Conservation (phyloP, 2,329 filamentous ascomycete genomes). For the Nectriaceae sp. region DNA sequence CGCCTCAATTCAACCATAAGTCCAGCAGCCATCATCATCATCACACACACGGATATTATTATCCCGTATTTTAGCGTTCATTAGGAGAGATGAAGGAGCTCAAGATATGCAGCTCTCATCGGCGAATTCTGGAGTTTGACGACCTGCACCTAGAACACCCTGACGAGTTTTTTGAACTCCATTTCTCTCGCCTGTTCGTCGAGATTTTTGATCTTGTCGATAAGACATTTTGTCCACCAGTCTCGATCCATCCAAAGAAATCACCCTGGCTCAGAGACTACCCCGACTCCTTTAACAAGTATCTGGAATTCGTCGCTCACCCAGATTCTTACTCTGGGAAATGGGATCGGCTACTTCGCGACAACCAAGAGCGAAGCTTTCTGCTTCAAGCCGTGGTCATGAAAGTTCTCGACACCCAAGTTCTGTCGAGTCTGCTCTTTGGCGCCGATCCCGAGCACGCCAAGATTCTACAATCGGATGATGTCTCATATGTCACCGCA, state of each 20-base stretch:
- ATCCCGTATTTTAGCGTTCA: no score
- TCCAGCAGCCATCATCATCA: constrained; percentile 2
- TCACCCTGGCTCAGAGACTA: constrained; percentile 28
- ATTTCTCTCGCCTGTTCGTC: constrained; percentile 21
- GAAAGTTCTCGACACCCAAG: constrained; percentile 25
- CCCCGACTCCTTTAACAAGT: constrained; percentile 24
- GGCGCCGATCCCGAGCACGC: constrained; percentile 30
- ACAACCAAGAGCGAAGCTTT: constrained; percentile 21
- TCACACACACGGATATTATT: background rate
- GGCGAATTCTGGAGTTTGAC: constrained; percentile 19
- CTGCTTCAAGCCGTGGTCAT: constrained; percentile 33
- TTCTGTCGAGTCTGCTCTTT: constrained; percentile 34
- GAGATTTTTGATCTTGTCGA: constrained; percentile 25
- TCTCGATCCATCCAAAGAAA: background rate
- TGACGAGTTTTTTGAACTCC: constrained; percentile 24
- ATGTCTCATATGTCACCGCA: constrained; percentile 23
- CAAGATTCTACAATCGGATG: constrained; percentile 22
- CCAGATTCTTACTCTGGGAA: constrained; percentile 24
- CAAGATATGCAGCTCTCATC: constrained; percentile 13
- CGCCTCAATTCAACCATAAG: background rate
- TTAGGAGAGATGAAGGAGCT: constrained; percentile 16
- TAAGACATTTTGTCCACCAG: constrained; percentile 18
- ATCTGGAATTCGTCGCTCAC: constrained; percentile 29
- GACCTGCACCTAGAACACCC: constrained; percentile 12
- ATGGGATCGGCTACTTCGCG: constrained; percentile 32